Percentiles rank a stretch among this genome's conserved stretches.
Conservation (phyloP, 768 basidiomycete species). For the Saitozyma podzolica region DNA sequence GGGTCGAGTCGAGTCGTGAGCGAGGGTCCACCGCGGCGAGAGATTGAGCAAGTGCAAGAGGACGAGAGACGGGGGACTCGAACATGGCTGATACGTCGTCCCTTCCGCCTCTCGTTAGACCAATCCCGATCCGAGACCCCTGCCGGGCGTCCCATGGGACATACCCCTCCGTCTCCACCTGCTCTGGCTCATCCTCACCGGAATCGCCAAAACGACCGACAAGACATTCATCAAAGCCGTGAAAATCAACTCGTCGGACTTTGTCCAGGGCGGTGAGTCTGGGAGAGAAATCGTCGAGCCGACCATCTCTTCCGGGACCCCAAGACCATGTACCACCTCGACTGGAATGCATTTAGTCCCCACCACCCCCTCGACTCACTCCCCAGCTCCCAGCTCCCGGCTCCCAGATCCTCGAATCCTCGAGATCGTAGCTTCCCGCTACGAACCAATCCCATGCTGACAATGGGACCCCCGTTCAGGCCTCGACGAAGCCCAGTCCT, state of each 20-base stretch:
- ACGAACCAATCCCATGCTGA: not conserved
- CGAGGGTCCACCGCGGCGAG: too few relatives aligned
- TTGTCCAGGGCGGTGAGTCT: slow-evolving; percentile 43
- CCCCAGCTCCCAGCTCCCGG: too few relatives aligned
- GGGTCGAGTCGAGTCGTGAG: not conserved
- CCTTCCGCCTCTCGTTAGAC: slow-evolving; percentile 20
- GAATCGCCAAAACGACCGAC: slow-evolving; percentile 19
- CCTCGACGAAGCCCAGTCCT: slow-evolving; percentile 34
- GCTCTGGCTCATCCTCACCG: slow-evolving; percentile 34
- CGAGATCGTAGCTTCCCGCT: too few relatives aligned
- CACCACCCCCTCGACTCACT: not conserved
- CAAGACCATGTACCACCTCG: too few relatives aligned
- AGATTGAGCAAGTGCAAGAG: too few relatives aligned
- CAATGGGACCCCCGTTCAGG: slow-evolving; percentile 12
- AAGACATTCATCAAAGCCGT: slow-evolving; percentile 32
- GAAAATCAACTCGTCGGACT: slow-evolving; percentile 48
- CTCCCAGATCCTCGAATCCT: too few relatives aligned
- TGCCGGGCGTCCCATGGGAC: slow-evolving; percentile 30
- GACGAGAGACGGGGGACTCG: too few relatives aligned
- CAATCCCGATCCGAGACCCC: slow-evolving; percentile 30
- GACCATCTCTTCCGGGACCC: not conserved
- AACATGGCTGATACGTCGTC: too few relatives aligned
- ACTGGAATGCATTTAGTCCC: not conserved
- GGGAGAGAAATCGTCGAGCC: not conserved
- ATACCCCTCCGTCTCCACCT: slow-evolving; percentile 36